Evolutionary conservation across 768 basidiomycete genomes (phyloP), one percentile per base, ranked within the genome.

Genomic region (Harrya chromipes): DNA sequence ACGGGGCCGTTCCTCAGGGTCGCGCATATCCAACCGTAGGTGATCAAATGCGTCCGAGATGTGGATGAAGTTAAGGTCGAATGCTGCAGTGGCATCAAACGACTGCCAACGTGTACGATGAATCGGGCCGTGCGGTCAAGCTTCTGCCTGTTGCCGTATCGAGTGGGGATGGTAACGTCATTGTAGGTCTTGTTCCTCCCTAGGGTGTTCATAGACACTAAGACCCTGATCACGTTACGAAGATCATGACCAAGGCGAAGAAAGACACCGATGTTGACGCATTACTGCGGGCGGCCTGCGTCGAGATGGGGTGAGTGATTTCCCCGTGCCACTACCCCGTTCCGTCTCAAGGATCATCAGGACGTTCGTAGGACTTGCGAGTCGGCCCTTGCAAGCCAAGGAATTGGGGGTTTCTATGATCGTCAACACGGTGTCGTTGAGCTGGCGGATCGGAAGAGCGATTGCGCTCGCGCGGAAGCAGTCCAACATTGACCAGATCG

Each of bases 361-460:
- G 6, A 79, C 79, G 0, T 64, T 68, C 23, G 79, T 76, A 23
- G 80, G 78, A 14, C 41, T 70, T 16, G 77, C 74, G 29, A 66
- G 60, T 17, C 63, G 73, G 6, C 79, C 80, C 5, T 54, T 79
- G 4, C 60, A 62, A 2, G 68, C 69, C 14, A 58, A 60, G 33
- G 61, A 74, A 20, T 62, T 71, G 14, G 60, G 70, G 23, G 56
- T 66, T 27, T 73, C 66, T 31, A 73, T 82, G 33, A 71, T 82
- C 14, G 68, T 72, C 3, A 78, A 76, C 37, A 80, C 78, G 23
- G 72, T 81, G 11, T 84, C 81, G 19, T 72, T 81, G 60, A 77
- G 79, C 9, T 85, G 84, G 84, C 68, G 79, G 40, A 74, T 85
- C 19, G 84, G 84, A 9, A 70, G 80, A 26, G 81, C 82, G 0